Evolutionary conservation across 2,329 filamentous ascomycete genomes (phyloP), one percentile per base, ranked within the genome.

Genomic region (Xylaria sp.): DNA sequence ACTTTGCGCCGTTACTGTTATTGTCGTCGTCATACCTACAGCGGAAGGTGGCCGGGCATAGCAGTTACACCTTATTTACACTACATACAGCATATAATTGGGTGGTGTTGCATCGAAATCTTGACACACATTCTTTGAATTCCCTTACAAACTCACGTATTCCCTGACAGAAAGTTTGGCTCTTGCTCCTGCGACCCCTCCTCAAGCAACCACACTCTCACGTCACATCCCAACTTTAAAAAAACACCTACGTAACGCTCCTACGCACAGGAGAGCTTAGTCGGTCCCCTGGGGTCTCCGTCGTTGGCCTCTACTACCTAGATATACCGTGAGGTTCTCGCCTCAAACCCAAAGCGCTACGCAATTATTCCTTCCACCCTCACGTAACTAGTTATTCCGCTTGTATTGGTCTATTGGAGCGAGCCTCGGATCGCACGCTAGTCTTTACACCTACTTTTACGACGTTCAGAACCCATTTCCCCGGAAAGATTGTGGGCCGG

Each of bases 101-200:
- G 51, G 62, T 55, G 52, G 66, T 71, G 66, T 70, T 71, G 67
- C 67, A 69, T 65, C 60, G 60, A 68, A 66, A 65, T 62, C 58
- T 66, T 65, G 58, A 56, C 57, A 59, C 64, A 67, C 60, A 65
- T 56, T 66, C 51, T 64, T 66, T 58, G 52, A 49, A 55, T 60
- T 64, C 69, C 57, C 53, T 64, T 68, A 65, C 65, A 65, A 67
- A 62, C 63, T 53, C 53, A 49, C 58, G 60, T 61, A 58, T 66
- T 63, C 64, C 62, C 62, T 69, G 57, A 60, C 60, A 66, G 58
- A 55, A 46, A 49, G 29, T 66, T 19, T 27, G 60, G 48, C 43
- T 61, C 60, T 67, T 47, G 48, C 63, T 58, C 54, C 61, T 58
- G 62, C 67, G 41, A 37, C 63, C 64, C 53, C 64, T 55, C 47